Evolutionary conservation across 2,329 filamentous ascomycete species (phyloP).

Genomic region (Penicillium corylophilum): DNA sequence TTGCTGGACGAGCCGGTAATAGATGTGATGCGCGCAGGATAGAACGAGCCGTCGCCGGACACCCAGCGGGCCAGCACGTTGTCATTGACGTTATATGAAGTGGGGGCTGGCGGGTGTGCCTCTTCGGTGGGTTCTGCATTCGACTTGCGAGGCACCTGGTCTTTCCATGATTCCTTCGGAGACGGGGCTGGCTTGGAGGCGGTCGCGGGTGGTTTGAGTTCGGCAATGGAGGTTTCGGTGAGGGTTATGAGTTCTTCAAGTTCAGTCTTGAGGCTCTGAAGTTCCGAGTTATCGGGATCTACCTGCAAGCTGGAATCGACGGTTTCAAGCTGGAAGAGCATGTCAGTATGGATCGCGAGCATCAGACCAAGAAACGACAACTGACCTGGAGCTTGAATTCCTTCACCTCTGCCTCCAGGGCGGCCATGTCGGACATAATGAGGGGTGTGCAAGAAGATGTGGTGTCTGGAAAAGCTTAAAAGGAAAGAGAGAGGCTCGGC

Average conservation of each 20-base stretch:
- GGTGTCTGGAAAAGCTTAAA: not conserved
- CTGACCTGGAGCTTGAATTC: constrained; percentile 60
- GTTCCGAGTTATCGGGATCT: constrained; percentile 76
- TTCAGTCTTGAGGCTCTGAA: constrained; percentile 74
- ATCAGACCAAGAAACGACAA: not conserved
- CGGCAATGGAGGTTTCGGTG: constrained; percentile 76
- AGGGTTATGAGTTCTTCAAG: constrained; percentile 78
- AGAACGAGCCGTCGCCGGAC: constrained; percentile 84
- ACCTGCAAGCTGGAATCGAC: constrained; percentile 73
- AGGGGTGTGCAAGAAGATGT: not conserved
- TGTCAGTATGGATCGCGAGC: constrained; percentile 7
- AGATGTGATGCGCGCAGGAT: constrained; percentile 87
- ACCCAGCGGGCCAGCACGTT: constrained; percentile 87
- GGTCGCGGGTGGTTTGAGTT: constrained; percentile 64
- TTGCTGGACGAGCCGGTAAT: constrained; percentile 90
- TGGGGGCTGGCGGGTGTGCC: constrained; percentile 43
- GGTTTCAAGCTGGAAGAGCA: constrained; percentile 67
- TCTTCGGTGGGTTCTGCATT: constrained; percentile 44
- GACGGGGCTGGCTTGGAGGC: constrained; percentile 48
- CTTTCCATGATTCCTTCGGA: constrained; percentile 73
- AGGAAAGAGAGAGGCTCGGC: not conserved
- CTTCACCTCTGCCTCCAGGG: constrained; percentile 53
- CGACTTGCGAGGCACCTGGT: constrained; percentile 57
- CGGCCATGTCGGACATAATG: constrained; percentile 45
- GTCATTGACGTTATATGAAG: constrained; percentile 81